A percentile compares a stretch with the other conserved stretches of the same genome.
Evolutionary conservation across 23 red algal genomes (phyloP).

Genomic region (Chondrus crispus): DNA sequence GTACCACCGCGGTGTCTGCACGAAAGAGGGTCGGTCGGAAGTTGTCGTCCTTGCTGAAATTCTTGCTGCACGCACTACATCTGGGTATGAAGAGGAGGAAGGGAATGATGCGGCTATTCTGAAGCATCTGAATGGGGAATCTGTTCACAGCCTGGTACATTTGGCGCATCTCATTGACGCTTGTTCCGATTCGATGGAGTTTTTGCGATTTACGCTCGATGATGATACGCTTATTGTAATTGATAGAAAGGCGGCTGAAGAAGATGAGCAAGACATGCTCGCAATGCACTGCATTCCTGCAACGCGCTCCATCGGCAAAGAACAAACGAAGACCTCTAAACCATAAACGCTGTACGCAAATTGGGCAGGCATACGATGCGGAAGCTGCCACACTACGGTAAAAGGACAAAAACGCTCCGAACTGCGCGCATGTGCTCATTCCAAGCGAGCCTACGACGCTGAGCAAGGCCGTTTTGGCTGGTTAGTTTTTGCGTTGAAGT

Average conservation of each 20-base stretch:
- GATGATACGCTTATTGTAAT: conserved; percentile 76
- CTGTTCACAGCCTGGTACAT: conserved; percentile 66
- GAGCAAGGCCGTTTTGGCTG: too few relatives aligned
- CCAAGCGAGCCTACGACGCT: too few relatives aligned
- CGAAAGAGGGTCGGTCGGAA: conserved; percentile 44
- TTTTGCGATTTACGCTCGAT: conserved; percentile 82
- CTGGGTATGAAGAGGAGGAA: conserved; percentile 76
- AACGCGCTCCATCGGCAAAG: conserved; percentile 30
- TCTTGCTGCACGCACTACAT: conserved; percentile 64
- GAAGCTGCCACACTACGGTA: too few relatives aligned
- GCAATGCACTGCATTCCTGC: conserved; percentile 77
- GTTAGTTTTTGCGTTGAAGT: too few relatives aligned
- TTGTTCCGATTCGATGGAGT: conserved; percentile 24
- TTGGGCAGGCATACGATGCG: too few relatives aligned
- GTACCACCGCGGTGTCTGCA: conserved; percentile 53
- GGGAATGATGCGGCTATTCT: conserved; percentile 41
- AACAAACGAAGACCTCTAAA: too few relatives aligned
- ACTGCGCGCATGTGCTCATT: too few relatives aligned
- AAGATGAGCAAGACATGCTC: conserved; percentile 63
- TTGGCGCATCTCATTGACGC: conserved; percentile 67
- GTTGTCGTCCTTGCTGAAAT: conserved; percentile 89
- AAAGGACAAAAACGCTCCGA: too few relatives aligned
- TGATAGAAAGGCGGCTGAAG: conserved; percentile 38
- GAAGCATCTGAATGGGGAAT: conserved; percentile 50
- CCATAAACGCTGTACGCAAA: too few relatives aligned